A percentile compares a stretch with the other conserved stretches of the same genome.
phyloP scores from a whole-genome alignment of 768 basidiomycete genomes.

The Agrocybe praecox region DNA sequence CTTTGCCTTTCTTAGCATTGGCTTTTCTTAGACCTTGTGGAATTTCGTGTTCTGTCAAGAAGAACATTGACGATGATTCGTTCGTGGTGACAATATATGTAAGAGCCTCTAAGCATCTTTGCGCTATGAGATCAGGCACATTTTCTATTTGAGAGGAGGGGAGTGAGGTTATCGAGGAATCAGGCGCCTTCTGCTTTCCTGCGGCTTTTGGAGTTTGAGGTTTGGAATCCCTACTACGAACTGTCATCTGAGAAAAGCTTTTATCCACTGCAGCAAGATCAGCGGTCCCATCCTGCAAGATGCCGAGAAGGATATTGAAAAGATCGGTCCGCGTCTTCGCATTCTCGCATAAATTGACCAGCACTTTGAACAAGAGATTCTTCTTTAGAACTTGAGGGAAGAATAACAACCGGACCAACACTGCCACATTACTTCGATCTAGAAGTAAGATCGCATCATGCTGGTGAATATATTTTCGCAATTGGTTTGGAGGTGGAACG shows the following conservation, averaged over 20 bases:
- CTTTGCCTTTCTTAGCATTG: conserved; percentile 87
- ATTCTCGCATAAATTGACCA: conserved; percentile 97
- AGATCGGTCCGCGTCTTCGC: conserved; percentile 87
- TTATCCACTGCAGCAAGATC: conserved; percentile 92
- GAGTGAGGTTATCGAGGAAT: conserved; percentile 52
- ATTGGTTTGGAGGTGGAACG: conserved; percentile 26
- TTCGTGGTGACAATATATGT: conserved; percentile 87
- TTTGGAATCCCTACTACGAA: conserved; percentile 53
- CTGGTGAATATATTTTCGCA: conserved; percentile 54
- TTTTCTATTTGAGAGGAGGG: conserved; percentile 69
- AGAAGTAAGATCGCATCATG: conserved; percentile 93
- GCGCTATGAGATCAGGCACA: conserved; percentile 90
- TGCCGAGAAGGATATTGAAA: conserved; percentile 91
- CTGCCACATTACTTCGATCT: conserved; percentile 87
- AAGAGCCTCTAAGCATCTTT: conserved; percentile 91
- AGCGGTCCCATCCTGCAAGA: conserved; percentile 93
- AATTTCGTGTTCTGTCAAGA: conserved; percentile 94
- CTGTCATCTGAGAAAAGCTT: conserved; percentile 90
- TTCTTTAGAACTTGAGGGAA: conserved; percentile 93
- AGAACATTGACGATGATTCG: conserved; percentile 85
- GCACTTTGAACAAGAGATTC: conserved; percentile 82
- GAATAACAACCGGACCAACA: conserved; percentile 90
- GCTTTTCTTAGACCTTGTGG: conserved; percentile 73
- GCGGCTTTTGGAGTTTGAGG: conserved; percentile 56
- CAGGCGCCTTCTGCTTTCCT: conserved; percentile 72